Percentiles rank a stretch among this genome's conserved stretches.
Evolutionary conservation across 2,329 filamentous ascomycete species (phyloP).

Genomic region (Colletotrichum coccodes): DNA sequence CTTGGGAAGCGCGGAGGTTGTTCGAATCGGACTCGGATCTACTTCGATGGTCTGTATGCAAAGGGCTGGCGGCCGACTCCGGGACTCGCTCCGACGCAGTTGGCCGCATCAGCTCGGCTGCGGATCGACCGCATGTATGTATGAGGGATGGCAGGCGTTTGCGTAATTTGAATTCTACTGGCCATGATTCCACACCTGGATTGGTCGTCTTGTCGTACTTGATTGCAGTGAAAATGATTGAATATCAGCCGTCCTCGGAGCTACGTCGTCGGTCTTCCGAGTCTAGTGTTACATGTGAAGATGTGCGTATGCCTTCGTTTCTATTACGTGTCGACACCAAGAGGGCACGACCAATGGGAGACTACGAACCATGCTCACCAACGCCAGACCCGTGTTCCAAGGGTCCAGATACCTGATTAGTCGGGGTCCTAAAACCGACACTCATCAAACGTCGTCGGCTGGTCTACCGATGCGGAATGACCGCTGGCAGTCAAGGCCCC

Average conservation of each 20-base stretch:
- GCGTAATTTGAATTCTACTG: slow-evolving; percentile 34
- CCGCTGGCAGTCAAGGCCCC: neutral
- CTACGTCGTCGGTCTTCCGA: neutral
- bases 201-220: neutral
- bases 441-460: neutral
- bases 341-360: neutral
- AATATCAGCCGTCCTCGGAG: neutral
- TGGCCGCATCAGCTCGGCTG: slow-evolving; percentile 29
- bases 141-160: slow-evolving; percentile 36
- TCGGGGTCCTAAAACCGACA: slow-evolving; percentile 2
- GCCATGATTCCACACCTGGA: slow-evolving; percentile 11
- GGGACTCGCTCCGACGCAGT: slow-evolving; percentile 10
- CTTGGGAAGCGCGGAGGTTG: slow-evolving; percentile 44
- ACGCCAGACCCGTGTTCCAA: neutral
- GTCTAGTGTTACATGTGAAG: neutral
- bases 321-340: neutral
- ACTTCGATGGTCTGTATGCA: slow-evolving; percentile 26
- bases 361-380: neutral
- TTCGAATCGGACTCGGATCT: slow-evolving; percentile 36
- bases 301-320: neutral
- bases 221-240: neutral
- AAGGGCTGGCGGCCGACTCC: slow-evolving; percentile 10
- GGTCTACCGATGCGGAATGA: neutral
- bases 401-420: neutral
- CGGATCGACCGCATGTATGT: slow-evolving; percentile 37